Percentiles rank a stretch among this genome's conserved stretches.
Conservation (phyloP, 2,329 filamentous ascomycete species). For the Colletotrichum liriopes region DNA sequence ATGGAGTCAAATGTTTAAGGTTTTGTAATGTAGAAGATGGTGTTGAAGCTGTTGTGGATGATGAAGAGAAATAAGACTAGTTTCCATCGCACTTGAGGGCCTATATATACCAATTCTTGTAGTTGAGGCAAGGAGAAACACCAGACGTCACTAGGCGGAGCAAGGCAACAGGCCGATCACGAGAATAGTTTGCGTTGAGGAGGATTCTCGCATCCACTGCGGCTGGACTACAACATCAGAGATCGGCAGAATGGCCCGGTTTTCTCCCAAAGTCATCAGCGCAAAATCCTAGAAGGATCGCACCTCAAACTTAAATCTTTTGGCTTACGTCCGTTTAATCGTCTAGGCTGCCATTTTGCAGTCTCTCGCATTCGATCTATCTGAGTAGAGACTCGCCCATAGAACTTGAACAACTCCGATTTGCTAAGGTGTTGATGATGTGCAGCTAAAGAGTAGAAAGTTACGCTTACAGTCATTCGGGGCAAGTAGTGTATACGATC, state of each 20-base stretch:
- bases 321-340: background rate
- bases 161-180: background rate
- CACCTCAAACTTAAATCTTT: background rate
- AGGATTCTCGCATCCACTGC: background rate
- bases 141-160: background rate
- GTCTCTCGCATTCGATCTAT: background rate
- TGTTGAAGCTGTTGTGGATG: background rate
- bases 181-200: background rate
- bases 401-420: background rate
- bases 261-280: background rate
- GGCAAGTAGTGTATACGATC: background rate
- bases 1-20: background rate
- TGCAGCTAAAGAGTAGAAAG: background rate
- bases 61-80: background rate
- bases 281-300: background rate
- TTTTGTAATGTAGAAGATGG: background rate
- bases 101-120: slow-evolving; percentile 1
- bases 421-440: background rate
- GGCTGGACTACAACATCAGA: background rate
- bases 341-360: background rate
- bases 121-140: background rate
- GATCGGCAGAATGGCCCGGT: background rate
- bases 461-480: background rate
- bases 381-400: background rate
- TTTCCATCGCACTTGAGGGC: background rate